phyloP scores from a whole-genome alignment of 768 basidiomycete genomes.

The Calocybe gangraenosa region DNA sequence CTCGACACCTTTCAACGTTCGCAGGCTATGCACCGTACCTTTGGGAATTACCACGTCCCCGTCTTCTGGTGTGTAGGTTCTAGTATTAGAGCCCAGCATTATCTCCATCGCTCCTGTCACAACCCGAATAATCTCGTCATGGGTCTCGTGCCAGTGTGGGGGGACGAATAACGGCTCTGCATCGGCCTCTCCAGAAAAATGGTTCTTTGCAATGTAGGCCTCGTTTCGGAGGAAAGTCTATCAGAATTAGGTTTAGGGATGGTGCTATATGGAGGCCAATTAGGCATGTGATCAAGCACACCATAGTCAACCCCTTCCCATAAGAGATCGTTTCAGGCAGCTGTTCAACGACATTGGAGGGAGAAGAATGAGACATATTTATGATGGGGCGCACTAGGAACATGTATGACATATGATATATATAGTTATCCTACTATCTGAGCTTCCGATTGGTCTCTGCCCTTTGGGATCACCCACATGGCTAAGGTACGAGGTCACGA shows the following conservation, averaged over 20 bases:
- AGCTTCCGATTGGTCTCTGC: too few relatives aligned
- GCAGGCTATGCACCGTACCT: constrained; percentile 24
- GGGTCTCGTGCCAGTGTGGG: constrained; percentile 30
- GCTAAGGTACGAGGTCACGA: too few relatives aligned
- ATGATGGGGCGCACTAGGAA: too few relatives aligned
- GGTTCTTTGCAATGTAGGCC: constrained; percentile 21
- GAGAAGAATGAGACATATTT: not conserved
- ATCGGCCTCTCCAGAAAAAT: constrained; percentile 19
- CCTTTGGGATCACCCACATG: too few relatives aligned
- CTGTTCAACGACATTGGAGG: not conserved
- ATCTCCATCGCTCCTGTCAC: constrained; percentile 26
- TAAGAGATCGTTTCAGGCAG: constrained; percentile 11
- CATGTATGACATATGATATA: too few relatives aligned
- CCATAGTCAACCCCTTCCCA: constrained; percentile 18
- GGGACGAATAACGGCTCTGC: constrained; percentile 24
- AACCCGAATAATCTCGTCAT: constrained; percentile 29
- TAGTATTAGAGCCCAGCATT: constrained; percentile 17
- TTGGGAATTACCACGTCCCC: constrained; percentile 26
- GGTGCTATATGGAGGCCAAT: too few relatives aligned
- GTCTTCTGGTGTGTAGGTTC: constrained; percentile 24
- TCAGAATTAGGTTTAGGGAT: not conserved
- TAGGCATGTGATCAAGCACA: not conserved
- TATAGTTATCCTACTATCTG: too few relatives aligned
- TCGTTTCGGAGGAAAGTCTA: constrained; percentile 29
- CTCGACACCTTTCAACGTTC: constrained; percentile 22